Conservation (phyloP, 2,329 filamentous ascomycete genomes). For the Colletotrichum sp. region DNA sequence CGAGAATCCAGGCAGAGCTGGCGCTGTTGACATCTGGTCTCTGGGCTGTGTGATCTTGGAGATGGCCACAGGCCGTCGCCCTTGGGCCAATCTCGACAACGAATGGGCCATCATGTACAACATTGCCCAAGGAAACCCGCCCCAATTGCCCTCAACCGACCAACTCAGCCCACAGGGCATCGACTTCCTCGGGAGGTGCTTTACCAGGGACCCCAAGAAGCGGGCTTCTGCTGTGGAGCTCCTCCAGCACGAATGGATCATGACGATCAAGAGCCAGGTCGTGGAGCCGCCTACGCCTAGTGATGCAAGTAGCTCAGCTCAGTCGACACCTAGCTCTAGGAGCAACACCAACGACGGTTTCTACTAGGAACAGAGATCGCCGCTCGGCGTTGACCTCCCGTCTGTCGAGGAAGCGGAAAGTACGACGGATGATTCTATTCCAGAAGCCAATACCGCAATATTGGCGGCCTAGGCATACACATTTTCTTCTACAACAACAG, state of each 20-base stretch:
- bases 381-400: neutral
- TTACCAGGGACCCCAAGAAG: conserved; percentile 80
- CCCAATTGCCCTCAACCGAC: conserved; percentile 79
- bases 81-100: conserved; percentile 96
- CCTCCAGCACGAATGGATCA: conserved; percentile 91
- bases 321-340: conserved; percentile 28
- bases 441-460: neutral
- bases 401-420: neutral
- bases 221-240: conserved; percentile 86
- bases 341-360: conserved; percentile 22
- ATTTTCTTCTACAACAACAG: neutral
- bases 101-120: conserved; percentile 99
- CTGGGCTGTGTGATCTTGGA: conserved; percentile 95
- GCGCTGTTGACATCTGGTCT: conserved; percentile 94
- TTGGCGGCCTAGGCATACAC: neutral
- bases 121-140: conserved; percentile 95
- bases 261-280: conserved; percentile 68
- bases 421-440: neutral
- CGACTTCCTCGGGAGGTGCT: conserved; percentile 88
- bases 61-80: conserved; percentile 93
- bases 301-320: conserved; percentile 51
- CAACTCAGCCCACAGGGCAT: conserved; percentile 85
- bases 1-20: conserved; percentile 78
- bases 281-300: conserved; percentile 69
- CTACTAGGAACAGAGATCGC: conserved; percentile 17